A percentile compares a stretch with the other conserved stretches of the same genome.
These are phyloP conservation scores for Nyctanthes arbortristis DNA, from an alignment of 257 asterid species.

Conservation along the genomic window DNA sequence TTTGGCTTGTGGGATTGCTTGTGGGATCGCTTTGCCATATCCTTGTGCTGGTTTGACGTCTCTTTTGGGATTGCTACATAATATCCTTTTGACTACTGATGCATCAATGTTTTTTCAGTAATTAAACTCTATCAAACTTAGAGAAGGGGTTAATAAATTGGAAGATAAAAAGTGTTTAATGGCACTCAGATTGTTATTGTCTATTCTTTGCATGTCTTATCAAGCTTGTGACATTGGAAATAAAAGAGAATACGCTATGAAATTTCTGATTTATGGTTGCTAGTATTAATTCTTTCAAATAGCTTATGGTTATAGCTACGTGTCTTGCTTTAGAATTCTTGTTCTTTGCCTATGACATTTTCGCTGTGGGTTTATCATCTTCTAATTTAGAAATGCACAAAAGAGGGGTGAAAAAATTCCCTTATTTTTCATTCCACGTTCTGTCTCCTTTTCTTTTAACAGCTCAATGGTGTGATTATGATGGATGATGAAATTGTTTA, in stretches of 20 bases:
- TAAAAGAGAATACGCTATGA: neutral
- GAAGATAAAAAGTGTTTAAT: neutral
- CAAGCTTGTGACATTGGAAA: neutral
- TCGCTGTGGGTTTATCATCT: neutral
- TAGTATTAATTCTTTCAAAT: neutral
- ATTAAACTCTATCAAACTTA: neutral
- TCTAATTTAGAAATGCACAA: neutral
- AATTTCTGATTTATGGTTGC: neutral
- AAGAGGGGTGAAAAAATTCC: neutral
- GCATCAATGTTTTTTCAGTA: neutral
- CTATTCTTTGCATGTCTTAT: neutral
- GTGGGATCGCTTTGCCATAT: neutral
- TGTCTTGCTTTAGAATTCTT: neutral
- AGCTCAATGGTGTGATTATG: neutral
- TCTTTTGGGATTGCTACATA: neutral
- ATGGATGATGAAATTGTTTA: neutral
- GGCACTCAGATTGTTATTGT: neutral
- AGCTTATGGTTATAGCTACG: neutral
- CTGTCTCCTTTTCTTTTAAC: neutral
- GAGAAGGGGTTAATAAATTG: neutral
- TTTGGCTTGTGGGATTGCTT: no score
- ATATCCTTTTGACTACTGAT: neutral
- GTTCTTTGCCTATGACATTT: neutral
- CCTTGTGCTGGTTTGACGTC: no score
- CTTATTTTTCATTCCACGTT: neutral